These are phyloP conservation scores for Dendrobium officinale DNA, from an alignment of 106 monocot genomes.

Conservation along the genomic window DNA sequence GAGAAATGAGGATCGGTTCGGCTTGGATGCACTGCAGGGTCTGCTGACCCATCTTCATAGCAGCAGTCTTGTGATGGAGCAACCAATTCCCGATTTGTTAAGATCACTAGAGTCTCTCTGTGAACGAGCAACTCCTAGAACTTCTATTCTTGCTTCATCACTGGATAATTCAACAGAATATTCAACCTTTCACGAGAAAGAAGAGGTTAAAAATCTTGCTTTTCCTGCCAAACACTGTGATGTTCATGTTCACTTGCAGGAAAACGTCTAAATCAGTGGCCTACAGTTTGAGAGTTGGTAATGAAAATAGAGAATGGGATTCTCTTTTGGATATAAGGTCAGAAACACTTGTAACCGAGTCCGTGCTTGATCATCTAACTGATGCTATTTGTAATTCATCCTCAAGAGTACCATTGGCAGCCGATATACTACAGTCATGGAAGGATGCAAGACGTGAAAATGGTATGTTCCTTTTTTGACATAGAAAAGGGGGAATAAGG, in stretches of 20 bases:
- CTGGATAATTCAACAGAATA: conserved; percentile 1
- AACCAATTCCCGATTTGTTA: conserved; percentile 47
- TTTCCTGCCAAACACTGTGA: not conserved
- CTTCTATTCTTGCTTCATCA: conserved; percentile 1
- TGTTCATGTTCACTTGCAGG: no score
- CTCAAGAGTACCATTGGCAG: conserved; percentile 49
- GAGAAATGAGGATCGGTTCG: conserved; percentile 30
- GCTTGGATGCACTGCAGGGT: conserved; percentile 21
- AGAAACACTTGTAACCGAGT: conserved; percentile 20
- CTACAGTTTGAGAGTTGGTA: no score
- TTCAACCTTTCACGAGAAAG: not conserved
- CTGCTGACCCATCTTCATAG: conserved; percentile 33
- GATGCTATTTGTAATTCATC: conserved; percentile 15
- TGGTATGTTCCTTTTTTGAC: conserved; percentile 22
- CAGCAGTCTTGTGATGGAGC: conserved; percentile 34
- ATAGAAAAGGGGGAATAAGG: not conserved
- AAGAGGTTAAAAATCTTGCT: not conserved
- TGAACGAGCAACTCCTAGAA: not conserved
- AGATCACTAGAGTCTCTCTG: conserved; percentile 39
- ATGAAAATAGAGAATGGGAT: not conserved
- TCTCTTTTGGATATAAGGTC: conserved; percentile 1
- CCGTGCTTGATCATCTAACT: conserved; percentile 28
- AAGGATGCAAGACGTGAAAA: conserved; percentile 52
- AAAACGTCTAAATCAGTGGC: no score
- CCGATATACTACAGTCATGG: conserved; percentile 68